Base-by-base conservation (phyloP, 306 rosid species). In the Trichosanthes cucumerina region DNA sequence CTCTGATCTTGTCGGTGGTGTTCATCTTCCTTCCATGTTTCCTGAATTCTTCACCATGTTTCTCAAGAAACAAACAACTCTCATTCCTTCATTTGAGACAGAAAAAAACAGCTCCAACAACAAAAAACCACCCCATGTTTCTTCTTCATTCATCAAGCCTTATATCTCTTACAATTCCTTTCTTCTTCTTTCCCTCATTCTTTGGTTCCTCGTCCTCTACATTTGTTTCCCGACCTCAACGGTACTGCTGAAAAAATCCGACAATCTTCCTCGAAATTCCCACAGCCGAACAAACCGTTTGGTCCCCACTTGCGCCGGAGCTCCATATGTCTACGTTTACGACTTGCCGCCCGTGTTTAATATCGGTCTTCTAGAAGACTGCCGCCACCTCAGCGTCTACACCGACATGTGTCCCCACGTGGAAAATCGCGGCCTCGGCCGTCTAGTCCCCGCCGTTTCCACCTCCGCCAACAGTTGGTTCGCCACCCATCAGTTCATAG, bases 401-500 rank as follows among this genome's bases (percentile, higher is more conserved):
- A 90, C 93, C 49, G 88, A 93, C 90, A 91, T 93, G 98, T 93
- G 97, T 79, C 97, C 98, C 38, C 88, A 90, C 62, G 86, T 93
- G 1, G 90, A 86, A 1, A 91, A 93, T 79, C 75, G 81, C 76
- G 97, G 98, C 28, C 87, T 93, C 4, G 98, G 98, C 18, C 90
- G 85, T 76, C 88, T 84, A 0, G 73, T 88, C 10, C 13, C 87
- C 5, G 18, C 36, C 34, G 13, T 79, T 46, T 68, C 1, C 83
- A 2, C 4, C 79, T 44, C 44, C 75, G 38, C 33, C 7, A 57
- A 66, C 21, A 58, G 83, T 6, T 93, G 97, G 97, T 92, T 84
- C 84, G 85, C 91, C 24, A 93, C 98, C 13, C 91, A 93, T 80
- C 97, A 92, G 77, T 92, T 93, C 86, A 83, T 90, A 39, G 96